phyloP scores from a whole-genome alignment of 1,284 basidiomycete species.

The Lentinus polychrous region DNA sequence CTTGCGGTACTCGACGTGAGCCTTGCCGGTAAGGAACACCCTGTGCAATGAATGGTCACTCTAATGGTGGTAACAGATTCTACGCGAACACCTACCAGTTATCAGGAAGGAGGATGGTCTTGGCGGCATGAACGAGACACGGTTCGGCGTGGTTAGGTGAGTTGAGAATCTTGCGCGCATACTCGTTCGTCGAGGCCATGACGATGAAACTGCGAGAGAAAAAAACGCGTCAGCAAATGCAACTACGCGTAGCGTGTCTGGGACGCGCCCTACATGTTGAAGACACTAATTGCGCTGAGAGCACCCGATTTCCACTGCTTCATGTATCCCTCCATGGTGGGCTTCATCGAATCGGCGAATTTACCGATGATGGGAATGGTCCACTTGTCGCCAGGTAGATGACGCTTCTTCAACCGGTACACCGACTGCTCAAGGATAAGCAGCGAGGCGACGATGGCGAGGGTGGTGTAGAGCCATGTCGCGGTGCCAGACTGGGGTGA shows the following conservation, averaged over 20 bases:
- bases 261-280: slow-evolving; percentile 76
- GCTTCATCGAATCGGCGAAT: slow-evolving; percentile 84
- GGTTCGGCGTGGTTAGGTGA: slow-evolving; percentile 87
- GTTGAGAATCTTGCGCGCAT: slow-evolving; percentile 89
- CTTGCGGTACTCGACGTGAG: slow-evolving; percentile 91
- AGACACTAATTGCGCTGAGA: slow-evolving; percentile 84
- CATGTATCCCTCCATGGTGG: slow-evolving; percentile 86
- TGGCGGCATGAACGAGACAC: slow-evolving; percentile 90
- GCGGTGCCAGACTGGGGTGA: slow-evolving; percentile 30
- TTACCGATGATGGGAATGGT: slow-evolving; percentile 94
- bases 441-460: slow-evolving; percentile 54
- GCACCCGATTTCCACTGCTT: slow-evolving; percentile 83
- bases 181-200: slow-evolving; percentile 90
- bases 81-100: slow-evolving; percentile 67
- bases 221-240: slow-evolving; percentile 6
- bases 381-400: slow-evolving; percentile 83
- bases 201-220: slow-evolving; percentile 77
- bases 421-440: slow-evolving; percentile 78
- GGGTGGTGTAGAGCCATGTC: slow-evolving; percentile 62
- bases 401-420: slow-evolving; percentile 82
- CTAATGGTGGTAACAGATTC: slow-evolving; percentile 1
- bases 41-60: slow-evolving; percentile 31
- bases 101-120: slow-evolving; percentile 79
- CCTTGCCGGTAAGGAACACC: slow-evolving; percentile 96
- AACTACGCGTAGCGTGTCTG: slow-evolving; percentile 4